Evolutionary conservation across 2,329 filamentous ascomycete genomes (phyloP).

Genomic region (Fusarium luffae): DNA sequence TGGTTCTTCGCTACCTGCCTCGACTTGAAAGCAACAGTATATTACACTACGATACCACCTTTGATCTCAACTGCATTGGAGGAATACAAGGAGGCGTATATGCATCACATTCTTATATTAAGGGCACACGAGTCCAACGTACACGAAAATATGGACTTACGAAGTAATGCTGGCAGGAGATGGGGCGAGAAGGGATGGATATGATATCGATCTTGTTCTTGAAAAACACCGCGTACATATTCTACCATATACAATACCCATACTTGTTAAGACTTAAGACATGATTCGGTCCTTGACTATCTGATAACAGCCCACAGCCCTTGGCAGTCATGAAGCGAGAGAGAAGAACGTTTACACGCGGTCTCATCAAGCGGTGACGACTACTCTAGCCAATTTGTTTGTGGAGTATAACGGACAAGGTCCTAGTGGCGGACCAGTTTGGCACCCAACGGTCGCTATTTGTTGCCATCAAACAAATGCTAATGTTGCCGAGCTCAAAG

Average conservation of each 20-base stretch:
- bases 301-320: not conserved
- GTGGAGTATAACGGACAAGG: not conserved
- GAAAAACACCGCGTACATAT: constrained; percentile 30
- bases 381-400: not conserved
- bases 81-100: constrained; percentile 13
- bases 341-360: not conserved
- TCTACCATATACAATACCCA: constrained; percentile 39
- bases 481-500: constrained; percentile 4
- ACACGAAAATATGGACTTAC: constrained; percentile 34
- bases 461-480: constrained; percentile 2
- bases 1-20: not conserved
- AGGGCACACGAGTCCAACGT: constrained; percentile 16
- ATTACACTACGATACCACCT: constrained; percentile 10
- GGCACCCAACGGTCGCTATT: constrained; percentile 30
- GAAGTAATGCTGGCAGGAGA: constrained; percentile 37
- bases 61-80: constrained; percentile 6
- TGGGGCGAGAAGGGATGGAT: constrained; percentile 4
- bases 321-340: not conserved
- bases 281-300: not conserved
- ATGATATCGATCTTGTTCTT: constrained; percentile 19
- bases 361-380: not conserved
- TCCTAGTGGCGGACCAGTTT: constrained; percentile 17
- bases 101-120: constrained; percentile 17
- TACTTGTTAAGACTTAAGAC: constrained; percentile 33
- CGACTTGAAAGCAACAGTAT: constrained; percentile 15